These are phyloP conservation scores for Xerocomellus chrysenteron DNA, from an alignment of 768 basidiomycete species.

Conservation along the genomic window DNA sequence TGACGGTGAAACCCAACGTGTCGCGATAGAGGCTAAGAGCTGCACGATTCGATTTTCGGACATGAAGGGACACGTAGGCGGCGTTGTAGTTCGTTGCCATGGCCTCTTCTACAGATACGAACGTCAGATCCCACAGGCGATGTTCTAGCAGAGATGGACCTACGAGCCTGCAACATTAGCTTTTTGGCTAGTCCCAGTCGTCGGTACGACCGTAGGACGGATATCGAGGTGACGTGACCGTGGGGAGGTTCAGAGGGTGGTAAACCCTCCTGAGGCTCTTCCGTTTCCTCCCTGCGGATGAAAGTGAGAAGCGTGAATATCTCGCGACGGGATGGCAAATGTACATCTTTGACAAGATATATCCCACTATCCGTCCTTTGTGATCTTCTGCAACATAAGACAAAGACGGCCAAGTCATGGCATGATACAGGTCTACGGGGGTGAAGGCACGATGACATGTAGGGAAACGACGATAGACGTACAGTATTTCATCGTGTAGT, in stretches of 20 bases:
- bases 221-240: slow-evolving; percentile 96
- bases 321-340: slow-evolving; percentile 20
- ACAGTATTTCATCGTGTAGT: slow-evolving; percentile 85
- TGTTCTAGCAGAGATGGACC: slow-evolving; percentile 30
- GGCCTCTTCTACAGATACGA: slow-evolving; percentile 65
- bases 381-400: slow-evolving; percentile 92
- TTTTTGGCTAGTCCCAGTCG: slow-evolving; percentile 93
- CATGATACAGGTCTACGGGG: slow-evolving; percentile 80
- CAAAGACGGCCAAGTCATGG: slow-evolving; percentile 89
- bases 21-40: slow-evolving; percentile 88
- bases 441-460: background rate
- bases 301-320: slow-evolving; percentile 26
- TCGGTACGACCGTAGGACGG: slow-evolving; percentile 85
- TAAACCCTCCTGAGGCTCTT: slow-evolving; percentile 42
- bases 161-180: slow-evolving; percentile 91
- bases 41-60: slow-evolving; percentile 92
- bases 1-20: slow-evolving; percentile 85
- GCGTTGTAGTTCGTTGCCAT: slow-evolving; percentile 90
- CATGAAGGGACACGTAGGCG: slow-evolving; percentile 82
- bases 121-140: background rate
- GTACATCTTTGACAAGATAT: slow-evolving; percentile 95
- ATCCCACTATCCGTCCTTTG: slow-evolving; percentile 88
- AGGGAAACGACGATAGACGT: slow-evolving; percentile 19
- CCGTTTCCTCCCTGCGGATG: slow-evolving; percentile 53
- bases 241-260: slow-evolving; percentile 60